These are phyloP conservation scores for Ophiocordyceps sinensis DNA, from an alignment of 2,329 filamentous ascomycete species.

Conservation along the genomic window DNA sequence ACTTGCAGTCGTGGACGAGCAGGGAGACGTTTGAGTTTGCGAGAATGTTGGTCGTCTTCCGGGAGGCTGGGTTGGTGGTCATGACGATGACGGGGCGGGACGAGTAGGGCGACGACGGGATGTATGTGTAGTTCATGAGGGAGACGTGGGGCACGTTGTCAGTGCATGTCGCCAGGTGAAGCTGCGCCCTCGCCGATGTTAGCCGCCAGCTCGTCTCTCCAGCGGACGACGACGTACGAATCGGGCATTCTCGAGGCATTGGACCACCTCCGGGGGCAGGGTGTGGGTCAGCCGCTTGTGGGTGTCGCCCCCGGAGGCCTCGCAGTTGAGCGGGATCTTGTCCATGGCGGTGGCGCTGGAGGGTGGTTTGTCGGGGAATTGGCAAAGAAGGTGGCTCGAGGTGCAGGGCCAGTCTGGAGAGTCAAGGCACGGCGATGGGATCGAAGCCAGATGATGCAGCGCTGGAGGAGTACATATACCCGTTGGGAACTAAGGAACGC, in stretches of 20 bases:
- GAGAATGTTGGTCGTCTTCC: conserved; percentile 69
- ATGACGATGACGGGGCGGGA: conserved; percentile 77
- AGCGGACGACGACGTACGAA: conserved; percentile 52
- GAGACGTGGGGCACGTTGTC: conserved; percentile 79
- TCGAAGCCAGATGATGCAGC: too few relatives aligned
- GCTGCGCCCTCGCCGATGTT: conserved; percentile 35
- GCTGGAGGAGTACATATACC: too few relatives aligned
- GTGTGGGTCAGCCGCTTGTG: conserved; percentile 53
- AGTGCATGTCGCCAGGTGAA: conserved; percentile 86
- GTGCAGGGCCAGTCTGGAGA: too few relatives aligned
- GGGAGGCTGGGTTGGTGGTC: conserved; percentile 71
- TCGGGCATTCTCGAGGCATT: conserved; percentile 85
- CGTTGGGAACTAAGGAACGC: too few relatives aligned
- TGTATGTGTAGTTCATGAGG: conserved; percentile 98
- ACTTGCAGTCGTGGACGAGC: conserved; percentile 79
- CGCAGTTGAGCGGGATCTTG: conserved; percentile 58
- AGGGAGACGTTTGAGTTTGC: conserved; percentile 79
- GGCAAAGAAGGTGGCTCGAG: too few relatives aligned
- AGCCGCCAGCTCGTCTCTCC: neutral
- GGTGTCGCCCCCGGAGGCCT: conserved; percentile 59
- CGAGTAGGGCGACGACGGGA: conserved; percentile 60
- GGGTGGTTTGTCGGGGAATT: too few relatives aligned
- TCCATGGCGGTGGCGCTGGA: conserved; percentile 26
- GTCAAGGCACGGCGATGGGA: too few relatives aligned
- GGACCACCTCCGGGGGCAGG: conserved; percentile 72